Base-by-base conservation (phyloP, 768 basidiomycete genomes). In the Agaricus sinodeliciosus region DNA sequence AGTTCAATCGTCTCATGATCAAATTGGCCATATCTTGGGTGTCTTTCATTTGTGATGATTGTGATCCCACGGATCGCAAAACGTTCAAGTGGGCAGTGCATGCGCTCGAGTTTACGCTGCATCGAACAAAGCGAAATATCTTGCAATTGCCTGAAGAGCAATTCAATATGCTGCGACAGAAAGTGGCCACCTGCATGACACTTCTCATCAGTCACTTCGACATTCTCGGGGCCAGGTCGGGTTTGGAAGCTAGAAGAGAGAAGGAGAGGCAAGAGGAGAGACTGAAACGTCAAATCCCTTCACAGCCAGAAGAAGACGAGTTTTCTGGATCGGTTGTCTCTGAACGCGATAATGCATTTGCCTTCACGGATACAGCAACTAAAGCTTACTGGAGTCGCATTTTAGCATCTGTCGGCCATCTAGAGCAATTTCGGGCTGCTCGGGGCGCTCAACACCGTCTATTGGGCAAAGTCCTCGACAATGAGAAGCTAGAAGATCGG, bases 11-110 rank as follows among this genome's bases (percentile, higher is more conserved):
- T 6, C 76, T 87, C 3, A 75, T 97, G 31, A 87, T 94, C 67
- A 86, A 84, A 55, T 79, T 98, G 48, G 92, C 94, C 9, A 97
- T 98, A 60, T 88, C 90, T 11, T 99, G 95, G 95, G 91, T 98
- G 31, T 87, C 93, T 41, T 98, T 99, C 74, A 95, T 98, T 58
- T 96, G 93, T 70, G 94, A 97, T 63, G 91, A 94, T 61, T 99
- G 96, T 70, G 90, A 96, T 60, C 93, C 94, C 7, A 87, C 90
- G 31, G 94, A 98, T 66, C 81, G 92, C 53, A 89, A 86, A 66
- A 98, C 93, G 0, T 99, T 99, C 78, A 87, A 90, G 64, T 98
- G 94, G 94, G 94, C 96, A 7, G 94, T 99, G 49, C 90, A 87
- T 54, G 94, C 96, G 2, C 80, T 99, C 27, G 93, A 96, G 63